Conservation (phyloP, 2,329 filamentous ascomycete genomes). For the Claviceps pazoutovae region DNA sequence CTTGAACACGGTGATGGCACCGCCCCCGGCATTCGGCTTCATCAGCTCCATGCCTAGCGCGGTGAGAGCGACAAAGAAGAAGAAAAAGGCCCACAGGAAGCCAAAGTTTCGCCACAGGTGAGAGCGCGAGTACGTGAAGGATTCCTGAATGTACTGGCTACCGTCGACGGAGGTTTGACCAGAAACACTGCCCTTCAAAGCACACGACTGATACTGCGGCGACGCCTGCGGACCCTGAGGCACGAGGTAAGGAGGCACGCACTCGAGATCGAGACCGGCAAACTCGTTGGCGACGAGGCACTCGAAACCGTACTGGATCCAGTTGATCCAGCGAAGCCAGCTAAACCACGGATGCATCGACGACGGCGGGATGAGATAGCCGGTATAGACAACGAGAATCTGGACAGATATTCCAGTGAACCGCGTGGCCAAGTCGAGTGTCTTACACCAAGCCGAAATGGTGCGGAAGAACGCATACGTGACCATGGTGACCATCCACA, state of each 20-base stretch:
- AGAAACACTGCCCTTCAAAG: slow-evolving; percentile 30
- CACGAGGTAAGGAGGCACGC: slow-evolving; percentile 42
- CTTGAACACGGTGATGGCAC: slow-evolving; percentile 47
- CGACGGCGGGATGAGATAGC: slow-evolving; percentile 46
- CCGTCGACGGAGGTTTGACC: slow-evolving; percentile 37
- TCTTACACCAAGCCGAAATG: slow-evolving; percentile 43
- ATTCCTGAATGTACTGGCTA: slow-evolving; percentile 36
- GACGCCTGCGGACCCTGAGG: slow-evolving; percentile 26
- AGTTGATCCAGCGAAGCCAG: slow-evolving; percentile 57
- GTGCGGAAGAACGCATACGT: slow-evolving; percentile 47
- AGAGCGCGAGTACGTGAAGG: slow-evolving; percentile 39
- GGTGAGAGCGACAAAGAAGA: slow-evolving; percentile 62
- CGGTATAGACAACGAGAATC: slow-evolving; percentile 53
- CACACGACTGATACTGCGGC: slow-evolving; percentile 37
- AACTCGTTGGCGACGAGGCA: slow-evolving; percentile 53
- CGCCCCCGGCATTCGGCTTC: slow-evolving; percentile 46
- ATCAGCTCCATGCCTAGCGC: slow-evolving; percentile 53
- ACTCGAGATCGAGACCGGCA: slow-evolving; percentile 41
- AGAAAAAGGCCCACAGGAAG: slow-evolving; percentile 59
- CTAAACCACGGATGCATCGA: slow-evolving; percentile 45
- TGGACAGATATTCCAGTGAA: slow-evolving; percentile 44
- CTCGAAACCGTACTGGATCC: slow-evolving; percentile 56
- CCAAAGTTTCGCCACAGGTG: slow-evolving; percentile 68
- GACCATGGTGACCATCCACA: slow-evolving; percentile 41
- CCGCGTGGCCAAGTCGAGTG: slow-evolving; percentile 48